Base-by-base conservation (phyloP, 2,329 filamentous ascomycete genomes). In the Scedosporium aurantiacum region DNA sequence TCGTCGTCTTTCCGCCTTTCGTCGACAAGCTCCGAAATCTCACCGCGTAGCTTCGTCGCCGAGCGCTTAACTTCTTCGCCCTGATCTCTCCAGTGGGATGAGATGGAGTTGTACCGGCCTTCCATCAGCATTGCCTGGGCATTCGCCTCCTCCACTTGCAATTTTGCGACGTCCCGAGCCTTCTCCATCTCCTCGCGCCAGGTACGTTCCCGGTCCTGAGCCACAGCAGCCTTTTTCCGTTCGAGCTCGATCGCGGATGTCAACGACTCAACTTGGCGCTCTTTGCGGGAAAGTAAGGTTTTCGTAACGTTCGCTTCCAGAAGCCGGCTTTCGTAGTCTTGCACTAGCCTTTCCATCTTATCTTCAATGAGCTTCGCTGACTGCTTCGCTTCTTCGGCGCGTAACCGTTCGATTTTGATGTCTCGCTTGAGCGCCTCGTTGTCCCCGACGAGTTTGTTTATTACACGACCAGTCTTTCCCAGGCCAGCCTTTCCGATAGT, bases 381-480 rank as follows among this genome's bases (percentile, higher is more conserved):
- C 69, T 88, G 84, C 66, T 84, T 83, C n/a, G 87, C 80, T 68
- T 91, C 89, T 63, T 91, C 87, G 54, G 86, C 80, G 55, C 81
- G 80, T 61, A 87, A 70, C 21, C 79, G 78, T 71, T 89, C 86
- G 62, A 87, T 82, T 67, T 87, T 79, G 62, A 89, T 78, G 65
- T 93, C 89, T 60, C 89, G 82, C 67, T 89, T 89, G 55, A 93
- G 77, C 47, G 85, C 81, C 68, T 93, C 89, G 66, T 91, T 91
- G 70, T 93, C 89, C 60, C 86, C 86, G 69, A 91, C 89, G 60
- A 94, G 81, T 69, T 85, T 84, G 74, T 94, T 90, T 72, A 94
- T 93, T 60, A 91, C 88, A 40, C 87, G 80, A 7, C 88, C 88
- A 8, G 86, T 90, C 76, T 91, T 91, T 52, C 88, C 88, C 2